Conservation (phyloP, 176 grass and related monocot species). For the Carex pumila region DNA sequence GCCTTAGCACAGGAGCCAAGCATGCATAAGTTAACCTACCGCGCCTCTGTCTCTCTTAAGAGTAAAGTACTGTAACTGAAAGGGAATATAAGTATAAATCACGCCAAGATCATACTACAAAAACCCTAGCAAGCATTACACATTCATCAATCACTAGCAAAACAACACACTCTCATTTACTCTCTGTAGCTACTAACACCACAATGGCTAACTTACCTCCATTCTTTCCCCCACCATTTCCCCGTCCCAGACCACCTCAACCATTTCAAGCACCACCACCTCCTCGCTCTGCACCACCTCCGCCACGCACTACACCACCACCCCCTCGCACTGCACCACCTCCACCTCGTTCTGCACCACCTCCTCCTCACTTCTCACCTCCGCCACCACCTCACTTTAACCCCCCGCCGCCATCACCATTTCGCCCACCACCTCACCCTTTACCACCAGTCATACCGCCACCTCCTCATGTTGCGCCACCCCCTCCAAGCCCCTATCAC, state of each 20-base stretch:
- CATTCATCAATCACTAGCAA: constrained; percentile 23
- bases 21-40: constrained; percentile 15
- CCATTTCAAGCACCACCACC: constrained; percentile 7
- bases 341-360: not conserved
- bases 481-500: constrained; percentile 39
- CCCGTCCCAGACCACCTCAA: constrained; percentile 19
- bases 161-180: constrained; percentile 17
- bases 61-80: not conserved
- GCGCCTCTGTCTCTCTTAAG: constrained; percentile 1
- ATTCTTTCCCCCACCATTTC: constrained; percentile 14
- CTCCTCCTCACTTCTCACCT: not conserved
- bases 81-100: not conserved
- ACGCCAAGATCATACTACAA: not conserved
- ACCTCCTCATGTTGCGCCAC: constrained; percentile 13
- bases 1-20: constrained; percentile 72
- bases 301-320: not conserved
- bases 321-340: constrained; percentile 5
- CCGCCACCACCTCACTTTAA: constrained; percentile 18
- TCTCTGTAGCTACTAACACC: constrained; percentile 17
- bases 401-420: constrained; percentile 27
- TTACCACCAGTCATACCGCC: constrained; percentile 26
- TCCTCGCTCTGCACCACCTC: not conserved
- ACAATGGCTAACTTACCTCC: not conserved
- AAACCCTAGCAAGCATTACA: not conserved
- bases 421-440: constrained; percentile 15